phyloP scores from a whole-genome alignment of 306 rosid genomes.

The Cyclanthera cordifolia region DNA sequence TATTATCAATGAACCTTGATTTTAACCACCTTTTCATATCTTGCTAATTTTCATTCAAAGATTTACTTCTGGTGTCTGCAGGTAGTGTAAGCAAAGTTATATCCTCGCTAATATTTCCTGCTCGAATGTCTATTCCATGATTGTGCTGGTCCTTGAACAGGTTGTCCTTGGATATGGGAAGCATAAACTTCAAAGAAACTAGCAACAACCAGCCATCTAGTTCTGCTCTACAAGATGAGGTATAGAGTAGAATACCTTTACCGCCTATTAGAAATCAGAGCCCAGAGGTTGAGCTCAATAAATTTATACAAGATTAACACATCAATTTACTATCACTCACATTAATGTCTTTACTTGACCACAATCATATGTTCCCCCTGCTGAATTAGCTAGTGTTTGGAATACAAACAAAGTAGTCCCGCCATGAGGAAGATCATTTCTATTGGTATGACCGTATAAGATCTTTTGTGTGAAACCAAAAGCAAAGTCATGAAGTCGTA shows the following conservation, averaged over 20 bases:
- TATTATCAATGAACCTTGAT: background rate
- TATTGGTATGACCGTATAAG: too few relatives aligned
- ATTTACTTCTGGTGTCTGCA: background rate
- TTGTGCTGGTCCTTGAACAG: constrained; percentile 33
- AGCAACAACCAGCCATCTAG: constrained; percentile 29
- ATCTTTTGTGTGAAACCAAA: too few relatives aligned
- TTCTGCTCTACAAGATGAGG: constrained; percentile 84
- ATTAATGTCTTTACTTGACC: background rate
- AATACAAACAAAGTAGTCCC: too few relatives aligned
- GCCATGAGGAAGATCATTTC: too few relatives aligned
- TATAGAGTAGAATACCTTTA: constrained; percentile 14
- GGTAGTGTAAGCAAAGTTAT: background rate
- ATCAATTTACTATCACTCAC: background rate
- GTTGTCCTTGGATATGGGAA: constrained; percentile 73
- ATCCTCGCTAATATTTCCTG: background rate
- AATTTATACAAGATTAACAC: background rate
- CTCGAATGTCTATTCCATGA: constrained; percentile 14
- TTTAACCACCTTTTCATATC: background rate
- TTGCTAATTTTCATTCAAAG: background rate
- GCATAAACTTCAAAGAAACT: constrained; percentile 54
- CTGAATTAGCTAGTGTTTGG: background rate
- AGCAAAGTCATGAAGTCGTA: too few relatives aligned
- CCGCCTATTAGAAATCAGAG: background rate
- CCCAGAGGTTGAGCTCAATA: background rate
- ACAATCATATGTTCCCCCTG: background rate